Percentiles rank a stretch among this genome's conserved stretches.
Conservation (phyloP, 331 rosid species). For the Phaseolus coccineus region DNA sequence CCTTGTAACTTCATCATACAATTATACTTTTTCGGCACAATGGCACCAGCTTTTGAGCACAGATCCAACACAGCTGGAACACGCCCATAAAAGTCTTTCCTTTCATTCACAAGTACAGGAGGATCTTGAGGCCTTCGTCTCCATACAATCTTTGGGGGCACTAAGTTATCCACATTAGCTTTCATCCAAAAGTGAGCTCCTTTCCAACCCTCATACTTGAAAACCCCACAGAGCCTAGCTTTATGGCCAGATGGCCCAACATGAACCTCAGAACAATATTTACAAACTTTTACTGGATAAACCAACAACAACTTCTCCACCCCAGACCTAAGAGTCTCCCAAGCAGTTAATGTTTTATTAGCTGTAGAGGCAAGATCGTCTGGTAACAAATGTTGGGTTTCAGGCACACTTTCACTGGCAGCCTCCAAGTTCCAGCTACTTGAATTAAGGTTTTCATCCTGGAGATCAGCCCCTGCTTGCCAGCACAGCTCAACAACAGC, state of each 20-base stretch:
- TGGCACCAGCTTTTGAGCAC: slow-evolving; percentile 71
- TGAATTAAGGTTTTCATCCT: slow-evolving; percentile 45
- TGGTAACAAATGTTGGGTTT: slow-evolving; percentile 50
- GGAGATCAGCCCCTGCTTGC: slow-evolving; percentile 83
- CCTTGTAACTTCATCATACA: slow-evolving; percentile 84
- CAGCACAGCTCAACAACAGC: slow-evolving; percentile 87
- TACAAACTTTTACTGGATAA: slow-evolving; percentile 87
- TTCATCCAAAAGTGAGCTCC: slow-evolving; percentile 87
- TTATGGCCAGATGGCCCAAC: slow-evolving; percentile 90
- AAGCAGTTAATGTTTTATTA: slow-evolving; percentile 65
- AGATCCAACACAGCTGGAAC: slow-evolving; percentile 81
- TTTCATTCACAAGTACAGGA: slow-evolving; percentile 69
- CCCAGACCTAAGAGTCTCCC: slow-evolving; percentile 80
- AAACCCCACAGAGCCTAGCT: slow-evolving; percentile 88
- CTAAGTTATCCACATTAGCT: slow-evolving; percentile 74
- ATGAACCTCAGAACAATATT: slow-evolving; percentile 89
- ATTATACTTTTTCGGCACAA: slow-evolving; percentile 70
- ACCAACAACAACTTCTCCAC: slow-evolving; percentile 74
- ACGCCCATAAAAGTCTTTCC: slow-evolving; percentile 75
- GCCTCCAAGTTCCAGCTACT: slow-evolving; percentile 49
- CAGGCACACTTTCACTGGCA: slow-evolving; percentile 43
- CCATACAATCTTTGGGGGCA: slow-evolving; percentile 84
- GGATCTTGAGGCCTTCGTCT: slow-evolving; percentile 81
- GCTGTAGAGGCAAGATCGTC: slow-evolving; percentile 62
- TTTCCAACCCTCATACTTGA: slow-evolving; percentile 81